Conservation (phyloP, 345 rosid species). For the Gossypium sturtianum region DNA sequence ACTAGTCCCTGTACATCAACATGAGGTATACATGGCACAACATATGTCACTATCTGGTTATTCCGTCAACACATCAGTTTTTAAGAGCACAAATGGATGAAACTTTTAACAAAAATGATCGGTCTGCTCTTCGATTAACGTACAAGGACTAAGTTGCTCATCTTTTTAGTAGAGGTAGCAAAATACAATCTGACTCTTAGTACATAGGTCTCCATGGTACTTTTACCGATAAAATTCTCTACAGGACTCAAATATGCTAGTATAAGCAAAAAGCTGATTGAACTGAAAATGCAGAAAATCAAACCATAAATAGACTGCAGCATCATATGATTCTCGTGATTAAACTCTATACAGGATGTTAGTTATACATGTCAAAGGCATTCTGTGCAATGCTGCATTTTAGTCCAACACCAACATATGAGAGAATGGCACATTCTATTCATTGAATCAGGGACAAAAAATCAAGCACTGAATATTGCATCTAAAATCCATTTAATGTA, state of each 20-base stretch:
- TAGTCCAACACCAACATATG: background rate
- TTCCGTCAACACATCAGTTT: too few relatives aligned
- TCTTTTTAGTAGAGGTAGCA: too few relatives aligned
- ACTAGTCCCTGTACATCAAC: too few relatives aligned
- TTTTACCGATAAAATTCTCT: background rate
- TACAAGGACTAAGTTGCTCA: too few relatives aligned
- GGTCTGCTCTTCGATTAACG: too few relatives aligned
- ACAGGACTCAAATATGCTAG: background rate
- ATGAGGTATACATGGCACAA: too few relatives aligned
- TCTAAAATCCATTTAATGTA: background rate
- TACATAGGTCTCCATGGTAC: too few relatives aligned
- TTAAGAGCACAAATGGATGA: too few relatives aligned
- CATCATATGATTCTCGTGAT: background rate
- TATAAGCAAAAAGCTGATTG: background rate
- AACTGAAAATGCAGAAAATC: background rate
- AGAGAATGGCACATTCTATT: background rate
- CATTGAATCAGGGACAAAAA: background rate
- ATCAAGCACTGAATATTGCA: background rate
- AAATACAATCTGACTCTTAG: too few relatives aligned
- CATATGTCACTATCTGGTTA: too few relatives aligned
- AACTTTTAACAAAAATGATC: too few relatives aligned
- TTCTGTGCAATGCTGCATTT: background rate
- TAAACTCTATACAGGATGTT: background rate
- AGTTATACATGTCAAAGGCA: background rate
- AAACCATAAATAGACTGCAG: background rate